A percentile compares a stretch with the other conserved stretches of the same genome.
Evolutionary conservation across 768 basidiomycete genomes (phyloP).

Genomic region (Leucosporidium scottii): DNA sequence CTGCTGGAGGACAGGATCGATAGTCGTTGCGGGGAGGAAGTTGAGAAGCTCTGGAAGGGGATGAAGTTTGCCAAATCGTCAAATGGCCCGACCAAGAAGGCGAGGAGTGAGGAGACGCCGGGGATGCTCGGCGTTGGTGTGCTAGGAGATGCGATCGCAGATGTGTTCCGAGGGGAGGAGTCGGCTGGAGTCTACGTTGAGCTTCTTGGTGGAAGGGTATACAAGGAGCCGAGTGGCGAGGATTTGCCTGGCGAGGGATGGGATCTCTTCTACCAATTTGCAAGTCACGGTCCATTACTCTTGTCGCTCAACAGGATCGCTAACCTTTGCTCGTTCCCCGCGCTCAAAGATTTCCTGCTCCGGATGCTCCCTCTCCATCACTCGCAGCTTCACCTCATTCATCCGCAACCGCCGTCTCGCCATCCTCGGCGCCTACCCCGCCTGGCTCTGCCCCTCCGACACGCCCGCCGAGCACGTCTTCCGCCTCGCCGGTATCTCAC

Average conservation of each 20-base stretch:
- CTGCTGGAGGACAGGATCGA: constrained; percentile 10
- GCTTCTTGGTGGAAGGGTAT: constrained; percentile 19
- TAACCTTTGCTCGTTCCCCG: too few relatives aligned
- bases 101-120: neutral
- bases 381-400: constrained; percentile 10
- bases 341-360: constrained; percentile 15
- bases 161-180: constrained; percentile 1
- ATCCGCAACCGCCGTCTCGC: constrained; percentile 30
- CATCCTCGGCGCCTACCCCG: constrained; percentile 21
- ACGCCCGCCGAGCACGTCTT: constrained; percentile 22
- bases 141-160: constrained; percentile 10
- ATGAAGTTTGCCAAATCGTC: constrained; percentile 21
- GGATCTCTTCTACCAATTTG: constrained; percentile 31
- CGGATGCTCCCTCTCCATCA: constrained; percentile 25
- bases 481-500: constrained; percentile 9
- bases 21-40: neutral
- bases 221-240: neutral
- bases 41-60: constrained; percentile 20
- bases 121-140: constrained; percentile 24
- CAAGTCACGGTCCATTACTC: neutral
- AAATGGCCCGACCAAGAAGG: neutral
- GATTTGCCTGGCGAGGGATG: constrained; percentile 12
- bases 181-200: neutral
- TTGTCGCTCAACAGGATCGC: neutral
- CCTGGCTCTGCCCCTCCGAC: constrained; percentile 11